phyloP scores from a whole-genome alignment of 2,329 filamentous ascomycete species.

The Aspergillus unguis region DNA sequence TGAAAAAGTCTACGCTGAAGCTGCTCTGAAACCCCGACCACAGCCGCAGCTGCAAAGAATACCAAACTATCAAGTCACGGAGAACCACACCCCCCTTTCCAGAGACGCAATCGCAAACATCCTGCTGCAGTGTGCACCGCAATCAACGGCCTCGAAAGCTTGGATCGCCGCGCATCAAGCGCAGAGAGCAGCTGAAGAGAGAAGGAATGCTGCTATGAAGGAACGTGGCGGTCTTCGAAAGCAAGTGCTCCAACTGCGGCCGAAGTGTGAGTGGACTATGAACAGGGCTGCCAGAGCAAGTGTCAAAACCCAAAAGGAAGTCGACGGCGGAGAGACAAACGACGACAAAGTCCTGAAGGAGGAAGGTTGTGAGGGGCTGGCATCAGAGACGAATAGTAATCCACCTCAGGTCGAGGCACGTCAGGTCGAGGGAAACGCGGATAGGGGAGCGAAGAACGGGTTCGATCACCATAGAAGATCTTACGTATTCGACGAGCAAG shows the following conservation, averaged over 20 bases:
- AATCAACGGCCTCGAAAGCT: slow-evolving; percentile 18
- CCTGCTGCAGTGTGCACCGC: slow-evolving; percentile 16
- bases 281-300: background rate
- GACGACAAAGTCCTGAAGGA: too few species aligned
- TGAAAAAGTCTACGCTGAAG: too few species aligned
- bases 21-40: too few species aligned
- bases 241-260: slow-evolving; percentile 7
- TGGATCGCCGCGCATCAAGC: slow-evolving; percentile 20
- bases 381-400: too few species aligned
- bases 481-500: background rate
- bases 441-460: background rate
- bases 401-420: too few species aligned
- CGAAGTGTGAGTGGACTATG: slow-evolving; percentile 4
- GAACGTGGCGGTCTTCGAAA: slow-evolving; percentile 13
- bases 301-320: too few species aligned
- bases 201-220: background rate
- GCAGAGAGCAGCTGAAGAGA: slow-evolving; percentile 7
- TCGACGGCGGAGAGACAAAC: too few species aligned
- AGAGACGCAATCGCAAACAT: slow-evolving; percentile 19
- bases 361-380: too few species aligned
- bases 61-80: slow-evolving; percentile 3
- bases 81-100: slow-evolving; percentile 8
- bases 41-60: background rate
- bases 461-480: background rate
- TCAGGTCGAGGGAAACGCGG: background rate